A percentile compares a stretch with the other conserved stretches of the same genome.
Evolutionary conservation across 805 yeast genomes (phyloP).

Genomic region (Metschnikowia kofuensis): DNA sequence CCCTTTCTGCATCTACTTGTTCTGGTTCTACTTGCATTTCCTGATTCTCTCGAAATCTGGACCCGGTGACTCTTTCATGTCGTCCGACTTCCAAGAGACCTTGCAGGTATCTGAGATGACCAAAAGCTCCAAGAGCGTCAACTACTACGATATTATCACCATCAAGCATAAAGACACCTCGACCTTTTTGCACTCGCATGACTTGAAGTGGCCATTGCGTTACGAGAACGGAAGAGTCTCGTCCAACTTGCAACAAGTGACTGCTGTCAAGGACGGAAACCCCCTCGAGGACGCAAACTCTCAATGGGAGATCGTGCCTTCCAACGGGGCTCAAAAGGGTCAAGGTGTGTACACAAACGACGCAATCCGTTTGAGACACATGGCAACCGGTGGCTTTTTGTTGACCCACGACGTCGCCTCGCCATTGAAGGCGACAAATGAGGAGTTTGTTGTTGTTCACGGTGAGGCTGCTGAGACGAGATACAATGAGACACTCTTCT

Average conservation of each 20-base stretch:
- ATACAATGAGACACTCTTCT: constrained; percentile 76
- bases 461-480: constrained; percentile 55
- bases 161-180: constrained; percentile 77
- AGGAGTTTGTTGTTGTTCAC: constrained; percentile 79
- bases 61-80: constrained; percentile 94
- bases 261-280: constrained; percentile 47
- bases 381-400: constrained; percentile 72
- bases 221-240: constrained; percentile 96
- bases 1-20: constrained; percentile 78
- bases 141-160: constrained; percentile 74
- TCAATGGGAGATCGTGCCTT: constrained; percentile 84
- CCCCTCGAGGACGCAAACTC: constrained; percentile 55
- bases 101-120: constrained; percentile 80
- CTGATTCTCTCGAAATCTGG: constrained; percentile 80
- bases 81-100: constrained; percentile 92
- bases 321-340: constrained; percentile 29
- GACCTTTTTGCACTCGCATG: constrained; percentile 81
- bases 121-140: constrained; percentile 63
- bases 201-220: constrained; percentile 74
- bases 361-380: constrained; percentile 74
- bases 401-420: constrained; percentile 96
- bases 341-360: constrained; percentile 61
- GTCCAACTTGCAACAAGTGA: constrained; percentile 92
- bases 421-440: constrained; percentile 87
- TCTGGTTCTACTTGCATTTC: constrained; percentile 93